phyloP scores from a whole-genome alignment of 1,284 basidiomycete species.

The Tausonia pullulans region DNA sequence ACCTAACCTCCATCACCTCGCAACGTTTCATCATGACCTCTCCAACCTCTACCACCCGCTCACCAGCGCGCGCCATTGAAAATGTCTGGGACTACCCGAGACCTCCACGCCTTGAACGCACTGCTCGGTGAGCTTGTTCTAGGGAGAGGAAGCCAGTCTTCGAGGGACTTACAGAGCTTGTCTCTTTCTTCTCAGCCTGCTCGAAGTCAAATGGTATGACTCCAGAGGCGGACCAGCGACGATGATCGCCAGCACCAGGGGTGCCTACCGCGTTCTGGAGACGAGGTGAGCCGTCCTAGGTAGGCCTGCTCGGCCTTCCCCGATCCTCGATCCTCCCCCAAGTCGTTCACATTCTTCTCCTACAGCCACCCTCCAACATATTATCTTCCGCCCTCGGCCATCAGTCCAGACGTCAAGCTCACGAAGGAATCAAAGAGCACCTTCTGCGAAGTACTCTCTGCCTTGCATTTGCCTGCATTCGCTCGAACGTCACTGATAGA shows the following conservation, averaged over 20 bases:
- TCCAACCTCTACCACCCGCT: not conserved
- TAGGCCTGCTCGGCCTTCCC: not conserved
- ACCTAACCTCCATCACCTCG: too few relatives aligned
- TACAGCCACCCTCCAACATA: constrained; percentile 32
- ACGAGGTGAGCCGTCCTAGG: constrained; percentile 24
- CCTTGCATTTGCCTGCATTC: not conserved
- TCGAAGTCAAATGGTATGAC: constrained; percentile 25
- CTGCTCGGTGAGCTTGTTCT: constrained; percentile 19
- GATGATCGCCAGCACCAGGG: constrained; percentile 26
- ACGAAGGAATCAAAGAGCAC: constrained; percentile 21
- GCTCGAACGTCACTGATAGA: not conserved
- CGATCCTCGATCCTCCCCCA: not conserved
- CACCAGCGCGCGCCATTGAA: constrained; percentile 18
- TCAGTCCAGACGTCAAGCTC: constrained; percentile 19
- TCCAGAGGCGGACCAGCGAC: constrained; percentile 21
- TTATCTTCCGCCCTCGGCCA: constrained; percentile 26
- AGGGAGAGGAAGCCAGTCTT: too few relatives aligned
- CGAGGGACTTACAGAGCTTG: not conserved
- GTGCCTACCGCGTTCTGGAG: constrained; percentile 30
- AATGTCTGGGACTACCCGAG: constrained; percentile 33
- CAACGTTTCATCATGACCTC: too few relatives aligned
- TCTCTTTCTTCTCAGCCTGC: constrained; percentile 16
- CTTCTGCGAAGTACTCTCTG: constrained; percentile 29
- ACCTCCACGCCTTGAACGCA: constrained; percentile 29
- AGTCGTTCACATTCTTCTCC: not conserved